Base-by-base conservation (phyloP, 2,329 filamentous ascomycete species). In the Lachnellula cervina region DNA sequence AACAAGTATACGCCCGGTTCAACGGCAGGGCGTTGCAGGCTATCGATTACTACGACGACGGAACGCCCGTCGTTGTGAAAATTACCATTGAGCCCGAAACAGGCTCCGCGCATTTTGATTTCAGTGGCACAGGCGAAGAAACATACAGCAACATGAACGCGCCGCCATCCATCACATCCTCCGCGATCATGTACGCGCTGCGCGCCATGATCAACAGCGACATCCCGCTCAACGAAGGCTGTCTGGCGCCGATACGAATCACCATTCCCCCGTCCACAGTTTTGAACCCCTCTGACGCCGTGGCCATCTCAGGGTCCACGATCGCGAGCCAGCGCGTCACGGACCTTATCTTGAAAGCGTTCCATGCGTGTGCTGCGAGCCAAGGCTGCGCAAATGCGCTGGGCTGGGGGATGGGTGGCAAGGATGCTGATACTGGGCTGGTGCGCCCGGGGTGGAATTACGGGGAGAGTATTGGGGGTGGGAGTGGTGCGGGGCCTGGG, bases 171-270 rank as follows among this genome's bases (percentile, higher is more conserved):
- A 88, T 93, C 43, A 90, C 87, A 0, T 89, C 88, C 72, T 87
- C 82, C 19, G 88, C 88, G 45, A 90, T 92, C 65, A 92, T 93
- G 67, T 94, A 93, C 76, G 89, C 86, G 61, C 77, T 94, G 7
- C 83, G 89, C 43, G 89, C 84, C 64, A 78, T 94, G 58, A 89
- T 94, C 65, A 83, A 80, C 42, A 82, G 88, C 56, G 88, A 92
- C 64, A 91, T 94, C n/a, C 90, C 89, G 0, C 79, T 94, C 6
- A 94, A 94, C 73, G 88, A 94, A 71, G 89, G 89, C 59, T 94
- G 89, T 60, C 75, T 93, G 1, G 81, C 81, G 8, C 89, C 89
- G 0, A 87, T 93, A 62, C 77, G 82, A 52, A 85, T 93, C 66
- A 77, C 49, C 44, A 89, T 91, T 47, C 87, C 88, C 0, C 43